Evolutionary conservation across 2,329 filamentous ascomycete genomes (phyloP).

Genomic region (Fusarium begoniae): DNA sequence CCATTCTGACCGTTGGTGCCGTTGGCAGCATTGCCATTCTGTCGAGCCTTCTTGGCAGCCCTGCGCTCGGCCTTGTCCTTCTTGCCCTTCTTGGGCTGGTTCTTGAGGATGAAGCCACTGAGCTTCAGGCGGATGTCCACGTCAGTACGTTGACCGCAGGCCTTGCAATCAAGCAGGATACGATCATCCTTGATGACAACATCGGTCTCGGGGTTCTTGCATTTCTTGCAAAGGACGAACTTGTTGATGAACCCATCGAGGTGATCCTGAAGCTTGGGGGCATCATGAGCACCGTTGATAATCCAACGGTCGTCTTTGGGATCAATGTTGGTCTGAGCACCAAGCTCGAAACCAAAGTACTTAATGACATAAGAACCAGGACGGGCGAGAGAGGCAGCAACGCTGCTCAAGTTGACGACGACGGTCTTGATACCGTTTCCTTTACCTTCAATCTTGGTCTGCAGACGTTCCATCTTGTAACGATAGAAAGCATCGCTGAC

Average conservation of each 20-base stretch:
- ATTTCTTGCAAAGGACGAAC: slow-evolving; percentile 99
- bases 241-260: slow-evolving; percentile 98
- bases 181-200: slow-evolving; percentile 92
- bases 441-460: slow-evolving; percentile 99
- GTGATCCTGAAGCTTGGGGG: slow-evolving; percentile 95
- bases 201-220: slow-evolving; percentile 99
- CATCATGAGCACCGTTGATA: slow-evolving; percentile 98
- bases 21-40: slow-evolving; percentile 66
- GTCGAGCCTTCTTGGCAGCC: slow-evolving; percentile 88
- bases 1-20: slow-evolving; percentile 57
- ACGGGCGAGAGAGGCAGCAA: slow-evolving; percentile 90
- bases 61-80: slow-evolving; percentile 95
- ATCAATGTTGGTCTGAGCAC: slow-evolving; percentile 98
- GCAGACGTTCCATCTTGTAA: slow-evolving; percentile 99
- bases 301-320: slow-evolving; percentile 99
- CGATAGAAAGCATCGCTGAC: slow-evolving; percentile 99
- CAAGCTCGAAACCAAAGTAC: slow-evolving; percentile 99
- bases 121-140: slow-evolving; percentile 96
- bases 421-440: slow-evolving; percentile 99
- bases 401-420: slow-evolving; percentile 94
- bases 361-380: slow-evolving; percentile 97
- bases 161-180: slow-evolving; percentile 97
- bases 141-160: slow-evolving; percentile 91
- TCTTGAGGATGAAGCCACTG: slow-evolving; percentile 97
- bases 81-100: slow-evolving; percentile 91